Conservation (phyloP, 768 basidiomycete genomes). For the Solioccasus polychromus region DNA sequence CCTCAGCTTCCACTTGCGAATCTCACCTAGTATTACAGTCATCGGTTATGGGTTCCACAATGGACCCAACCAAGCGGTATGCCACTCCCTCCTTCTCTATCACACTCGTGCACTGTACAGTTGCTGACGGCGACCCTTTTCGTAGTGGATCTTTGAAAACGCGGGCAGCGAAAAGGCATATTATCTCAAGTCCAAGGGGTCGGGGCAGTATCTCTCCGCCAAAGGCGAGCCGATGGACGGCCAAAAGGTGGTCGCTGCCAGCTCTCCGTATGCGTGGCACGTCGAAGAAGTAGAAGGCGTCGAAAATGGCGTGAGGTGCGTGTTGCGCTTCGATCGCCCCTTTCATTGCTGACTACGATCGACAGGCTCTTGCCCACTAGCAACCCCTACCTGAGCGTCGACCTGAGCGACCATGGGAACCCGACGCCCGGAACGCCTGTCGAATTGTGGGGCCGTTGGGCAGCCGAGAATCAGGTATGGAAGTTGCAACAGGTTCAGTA, state of each 20-base stretch:
- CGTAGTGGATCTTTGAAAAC: conserved; percentile 57
- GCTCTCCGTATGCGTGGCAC: conserved; percentile 44
- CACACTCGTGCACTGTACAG: too few species aligned
- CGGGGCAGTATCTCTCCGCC: conserved; percentile 41
- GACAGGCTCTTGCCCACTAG: conserved; percentile 48
- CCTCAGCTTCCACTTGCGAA: neutral
- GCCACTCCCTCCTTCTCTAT: conserved; percentile 3
- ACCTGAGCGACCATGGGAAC: conserved; percentile 47
- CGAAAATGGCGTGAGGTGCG: conserved; percentile 41
- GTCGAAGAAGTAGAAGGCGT: conserved; percentile 45
- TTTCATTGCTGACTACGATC: too few species aligned
- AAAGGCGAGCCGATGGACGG: conserved; percentile 35
- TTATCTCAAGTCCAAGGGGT: too few species aligned
- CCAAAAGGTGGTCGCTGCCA: conserved; percentile 35
- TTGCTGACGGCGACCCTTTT: neutral
- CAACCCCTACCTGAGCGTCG: conserved; percentile 40
- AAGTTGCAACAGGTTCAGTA: conserved; percentile 11
- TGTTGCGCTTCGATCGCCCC: too few species aligned
- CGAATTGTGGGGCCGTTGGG: conserved; percentile 48
- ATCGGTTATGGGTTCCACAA: conserved; percentile 45
- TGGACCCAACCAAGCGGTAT: conserved; percentile 49
- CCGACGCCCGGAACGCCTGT: conserved; percentile 43
- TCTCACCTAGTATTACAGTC: conserved; percentile 31
- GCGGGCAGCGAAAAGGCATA: too few species aligned
- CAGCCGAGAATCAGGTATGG: conserved; percentile 55